Evolutionary conservation across 805 yeast genomes (phyloP).

Genomic region (Saccharomycopsis selenospora): DNA sequence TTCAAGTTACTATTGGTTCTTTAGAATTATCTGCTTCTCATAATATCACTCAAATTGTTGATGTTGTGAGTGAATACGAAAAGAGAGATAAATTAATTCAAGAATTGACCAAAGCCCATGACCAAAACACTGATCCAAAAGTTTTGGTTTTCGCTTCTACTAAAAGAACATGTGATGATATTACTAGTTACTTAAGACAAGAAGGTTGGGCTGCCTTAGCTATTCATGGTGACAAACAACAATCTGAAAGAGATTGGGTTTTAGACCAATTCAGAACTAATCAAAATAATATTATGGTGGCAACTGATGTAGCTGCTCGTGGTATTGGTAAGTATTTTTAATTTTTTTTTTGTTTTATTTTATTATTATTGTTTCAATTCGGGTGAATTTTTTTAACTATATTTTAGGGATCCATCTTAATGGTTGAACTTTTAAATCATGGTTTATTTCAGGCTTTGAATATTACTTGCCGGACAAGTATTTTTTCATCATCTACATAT

Average conservation of each 20-base stretch:
- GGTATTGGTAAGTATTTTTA: constrained; percentile 86
- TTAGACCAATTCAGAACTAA: constrained; percentile 87
- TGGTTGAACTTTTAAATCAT: no score
- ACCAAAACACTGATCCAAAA: constrained; percentile 58
- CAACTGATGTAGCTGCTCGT: constrained; percentile 99
- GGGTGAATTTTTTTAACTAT: neutral
- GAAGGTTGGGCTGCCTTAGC: constrained; percentile 99
- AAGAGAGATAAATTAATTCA: constrained; percentile 86
- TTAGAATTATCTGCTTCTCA: constrained; percentile 94
- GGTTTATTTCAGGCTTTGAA: no score
- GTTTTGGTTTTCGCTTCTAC: constrained; percentile 90
- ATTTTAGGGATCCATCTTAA: no score
- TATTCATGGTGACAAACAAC: constrained; percentile 97
- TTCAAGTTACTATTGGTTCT: constrained; percentile 95
- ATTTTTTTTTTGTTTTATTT: constrained; percentile 21
- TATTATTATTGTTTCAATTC: no score
- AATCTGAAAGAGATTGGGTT: constrained; percentile 98
- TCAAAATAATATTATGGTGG: constrained; percentile 94
- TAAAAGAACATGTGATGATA: constrained; percentile 95
- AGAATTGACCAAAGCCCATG: constrained; percentile 67
- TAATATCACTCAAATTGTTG: constrained; percentile 88
- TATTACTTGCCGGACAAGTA: no score
- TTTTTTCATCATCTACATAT: no score
- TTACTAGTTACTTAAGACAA: constrained; percentile 82
- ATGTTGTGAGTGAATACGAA: constrained; percentile 85